Evolutionary conservation across 768 basidiomycete species (phyloP), one percentile per base, ranked within the genome.

Genomic region (Mycena kentingensis): DNA sequence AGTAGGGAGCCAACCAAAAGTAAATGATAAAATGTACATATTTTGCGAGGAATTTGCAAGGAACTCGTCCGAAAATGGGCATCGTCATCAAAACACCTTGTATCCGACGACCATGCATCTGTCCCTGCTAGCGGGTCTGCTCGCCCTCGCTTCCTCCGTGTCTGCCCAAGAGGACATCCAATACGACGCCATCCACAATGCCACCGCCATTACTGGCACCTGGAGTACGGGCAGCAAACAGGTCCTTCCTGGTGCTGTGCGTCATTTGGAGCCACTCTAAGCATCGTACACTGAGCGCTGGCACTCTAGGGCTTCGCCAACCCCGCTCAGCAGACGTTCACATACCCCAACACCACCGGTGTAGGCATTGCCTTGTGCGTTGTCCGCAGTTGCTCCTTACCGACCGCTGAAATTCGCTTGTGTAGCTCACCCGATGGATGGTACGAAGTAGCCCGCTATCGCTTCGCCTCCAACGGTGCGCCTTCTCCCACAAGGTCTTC

Each of bases 361-460:
- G 79, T 97, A 5, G 87, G 88, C 4, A 92, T 81, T 67, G 89
- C 93, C 26, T 96, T 98, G 93, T 96, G 64, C 67, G 93, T 78
- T 16, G 3, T 19, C 19, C 15, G n/a, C n/a, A n/a, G n/a, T 32
- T 19, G 29, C 41, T 8, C 21, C 31, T 39, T 27, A 16, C 24
- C 39, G 46, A 34, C 28, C 27, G 29, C 39, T 58, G 48, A 49
- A 51, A 55, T 34, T 54, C 25, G 12, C 29, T 31, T 47, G 42
- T 43, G 52, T 54, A 93, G 90, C 73, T 80, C 89, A 46, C 66
- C 71, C 31, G 83, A 87, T 52, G 85, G 87, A 11, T 90, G 73
- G 74, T 99, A 88, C 58, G 97, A 99, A 69, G 79, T 92, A 67
- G 83, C 93, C 19, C 87, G 92, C 60, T 99, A 97, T 71, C 84